phyloP scores from a whole-genome alignment of 768 basidiomycete species.

The Amanita muscaria region DNA sequence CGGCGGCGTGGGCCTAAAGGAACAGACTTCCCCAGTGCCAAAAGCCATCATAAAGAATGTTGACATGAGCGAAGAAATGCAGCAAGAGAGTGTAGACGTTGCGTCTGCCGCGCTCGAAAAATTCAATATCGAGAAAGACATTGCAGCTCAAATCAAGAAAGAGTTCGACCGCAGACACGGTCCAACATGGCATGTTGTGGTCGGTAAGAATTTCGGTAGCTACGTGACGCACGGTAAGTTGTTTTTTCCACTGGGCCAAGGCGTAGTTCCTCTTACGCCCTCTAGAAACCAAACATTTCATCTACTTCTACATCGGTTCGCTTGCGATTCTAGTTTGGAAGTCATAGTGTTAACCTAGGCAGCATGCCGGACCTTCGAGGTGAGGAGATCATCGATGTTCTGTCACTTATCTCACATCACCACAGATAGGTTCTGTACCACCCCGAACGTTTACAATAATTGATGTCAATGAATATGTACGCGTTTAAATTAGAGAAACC shows the following conservation, averaged over 20 bases:
- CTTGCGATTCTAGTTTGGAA: slow-evolving; percentile 95
- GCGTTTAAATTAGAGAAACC: not conserved
- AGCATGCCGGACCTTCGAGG: not conserved
- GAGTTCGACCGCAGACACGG: slow-evolving; percentile 92
- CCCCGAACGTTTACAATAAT: no score
- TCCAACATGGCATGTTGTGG: slow-evolving; percentile 97
- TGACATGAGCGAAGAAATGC: slow-evolving; percentile 96
- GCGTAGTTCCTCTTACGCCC: slow-evolving; percentile 9
- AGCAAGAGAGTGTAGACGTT: slow-evolving; percentile 88
- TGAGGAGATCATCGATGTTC: not conserved
- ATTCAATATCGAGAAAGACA: slow-evolving; percentile 95
- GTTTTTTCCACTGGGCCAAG: slow-evolving; percentile 9
- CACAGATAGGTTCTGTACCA: no score
- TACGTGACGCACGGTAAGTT: slow-evolving; percentile 91
- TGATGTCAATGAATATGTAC: no score
- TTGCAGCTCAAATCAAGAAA: slow-evolving; percentile 96
- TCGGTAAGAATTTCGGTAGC: slow-evolving; percentile 98
- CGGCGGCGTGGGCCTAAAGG: slow-evolving; percentile 26
- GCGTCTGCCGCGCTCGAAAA: slow-evolving; percentile 80
- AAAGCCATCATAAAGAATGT: slow-evolving; percentile 95
- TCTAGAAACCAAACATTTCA: slow-evolving; percentile 95
- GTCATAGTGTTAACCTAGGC: slow-evolving; percentile 39
- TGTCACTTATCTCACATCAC: no score
- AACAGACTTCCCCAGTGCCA: slow-evolving; percentile 34
- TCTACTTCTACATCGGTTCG: slow-evolving; percentile 94